Base-by-base conservation (phyloP, 768 basidiomycete genomes). In the Exidia glandulosa region DNA sequence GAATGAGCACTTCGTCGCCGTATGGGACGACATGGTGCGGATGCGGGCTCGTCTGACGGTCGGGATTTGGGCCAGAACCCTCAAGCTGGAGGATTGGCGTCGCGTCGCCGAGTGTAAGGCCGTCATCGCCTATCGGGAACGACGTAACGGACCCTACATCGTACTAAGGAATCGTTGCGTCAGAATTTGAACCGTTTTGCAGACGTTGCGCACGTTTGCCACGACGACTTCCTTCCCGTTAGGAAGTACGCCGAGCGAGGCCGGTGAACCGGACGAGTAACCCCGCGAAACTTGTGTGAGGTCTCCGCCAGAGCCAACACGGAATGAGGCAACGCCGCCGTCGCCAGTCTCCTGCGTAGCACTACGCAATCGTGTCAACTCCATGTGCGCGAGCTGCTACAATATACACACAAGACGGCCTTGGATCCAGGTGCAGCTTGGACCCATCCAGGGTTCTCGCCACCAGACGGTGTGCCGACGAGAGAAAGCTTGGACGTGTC, bases 401-500 rank as follows among this genome's bases (percentile, higher is more conserved):
- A 23, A 27, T 13, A 31, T 6, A 29, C 59, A n/a, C 31, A 59
- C 48, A 59, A 48, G 33, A 59, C 32, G 5, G 48, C 32, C 10
- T 25, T 6, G 7, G 52, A 32, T 19, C 31, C 37, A 5, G 59
- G 58, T 12, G 45, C 31, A 3, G 36, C 32, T 7, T 36, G 48
- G 5, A 52, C n/a, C 59, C 50, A 59, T 48, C 48, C 32, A 19
- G 59, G 48, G 27, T 32, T 50, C n/a, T 45, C 52, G 4, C 48
- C 50, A 3, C 48, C 31, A 19, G 31, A 31, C 25, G 59, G 52
- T 34, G 48, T 79, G 64, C 72, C 70, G 41, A 78, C 59, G 27
- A 83, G 71, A 2, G 78, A 74, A 57, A 87, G 69, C 4, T 77
- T 70, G 16, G 73, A 74, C 23, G 74, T 71, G 25, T 79, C 73